Evolutionary conservation across 805 yeast species (phyloP), one percentile per base, ranked within the genome.

Genomic region (Kockiozyma suomiensis): DNA sequence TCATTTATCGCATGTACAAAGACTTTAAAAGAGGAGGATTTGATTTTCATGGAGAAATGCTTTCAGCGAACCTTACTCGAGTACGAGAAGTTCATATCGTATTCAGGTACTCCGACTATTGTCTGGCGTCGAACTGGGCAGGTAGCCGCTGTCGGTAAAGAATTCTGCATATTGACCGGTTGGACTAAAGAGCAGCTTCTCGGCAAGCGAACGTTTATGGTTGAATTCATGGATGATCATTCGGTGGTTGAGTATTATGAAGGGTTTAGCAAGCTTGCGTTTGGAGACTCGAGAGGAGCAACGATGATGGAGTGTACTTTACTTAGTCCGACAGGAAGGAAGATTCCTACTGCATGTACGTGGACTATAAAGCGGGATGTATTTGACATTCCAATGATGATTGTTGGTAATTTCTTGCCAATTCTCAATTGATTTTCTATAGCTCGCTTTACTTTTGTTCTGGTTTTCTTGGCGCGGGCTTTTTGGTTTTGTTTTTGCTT

Each of bases 81-180:
- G 62, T 93, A 91, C 72, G 92, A 90, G 61, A 88, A 86, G 72
- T 88, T 89, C 71, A 87, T 94, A 41, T 80, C 85, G 23, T 84
- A 88, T 21, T 84, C 90, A 35, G 97, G 97, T 0, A 93, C 97
- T 0, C 98, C 98, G 1, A 91, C 97, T 0, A 82, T 93, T 23
- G 93, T 91, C 2, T 93, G 98, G 98, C 79, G 99, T 66, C 80
- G 98, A 54, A 91, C 97, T 1, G 97, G 97, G 7, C 97, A 93
- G 72, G 88, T 93, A 12, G 94, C 97, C 0, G 93, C 92, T 61
- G 96, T 92, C 2, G 96, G 96, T n/a, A 88, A 88, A 66, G 98
- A 93, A 73, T 93, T 93, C 72, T 86, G 94, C 67, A 83, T 89
- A 17, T 76, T 93, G 19, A 90, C 97, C 0, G 97, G 98, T 1